Percentiles rank a stretch among this genome's conserved stretches.
phyloP scores from a whole-genome alignment of 192 early-diverging fungal genomes.

The Paraglomus brasilianum region DNA sequence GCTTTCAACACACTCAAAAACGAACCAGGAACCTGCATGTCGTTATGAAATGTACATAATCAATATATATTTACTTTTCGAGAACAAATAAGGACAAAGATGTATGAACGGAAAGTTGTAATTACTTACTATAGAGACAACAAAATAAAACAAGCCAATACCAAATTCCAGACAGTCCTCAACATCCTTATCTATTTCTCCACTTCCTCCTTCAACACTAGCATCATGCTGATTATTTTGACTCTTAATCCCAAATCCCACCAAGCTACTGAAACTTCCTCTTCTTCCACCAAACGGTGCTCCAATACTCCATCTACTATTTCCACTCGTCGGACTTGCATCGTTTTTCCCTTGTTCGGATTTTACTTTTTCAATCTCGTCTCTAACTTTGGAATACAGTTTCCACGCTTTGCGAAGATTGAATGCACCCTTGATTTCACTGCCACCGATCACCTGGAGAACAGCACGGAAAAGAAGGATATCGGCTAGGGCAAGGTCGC shows the following conservation, averaged over 20 bases:
- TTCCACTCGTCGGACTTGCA: neutral
- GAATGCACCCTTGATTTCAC: constrained; percentile 42
- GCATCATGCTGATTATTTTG: constrained; percentile 33
- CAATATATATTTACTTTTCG: neutral
- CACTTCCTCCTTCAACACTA: constrained; percentile 32
- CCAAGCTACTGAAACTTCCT: constrained; percentile 19
- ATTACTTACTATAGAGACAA: constrained; percentile 40
- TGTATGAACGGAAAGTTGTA: neutral
- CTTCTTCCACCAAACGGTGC: constrained; percentile 1
- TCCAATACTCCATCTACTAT: constrained; percentile 12
- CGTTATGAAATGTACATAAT: neutral
- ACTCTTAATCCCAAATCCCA: constrained; percentile 16
- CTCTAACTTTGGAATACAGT: constrained; percentile 40
- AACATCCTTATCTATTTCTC: constrained; percentile 39
- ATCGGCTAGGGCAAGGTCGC: constrained; percentile 44
- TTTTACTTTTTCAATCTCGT: constrained; percentile 40
- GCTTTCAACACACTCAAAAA: constrained; percentile 15
- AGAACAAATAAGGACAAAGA: neutral
- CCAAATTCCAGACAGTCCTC: constrained; percentile 45
- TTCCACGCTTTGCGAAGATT: constrained; percentile 44
- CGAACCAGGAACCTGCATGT: constrained; percentile 15
- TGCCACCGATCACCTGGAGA: constrained; percentile 37
- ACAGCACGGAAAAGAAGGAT: constrained; percentile 40
- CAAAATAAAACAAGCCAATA: constrained; percentile 44
- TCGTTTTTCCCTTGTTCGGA: constrained; percentile 30